phyloP scores from a whole-genome alignment of 495 filamentous ascomycete genomes.

The Aspergillus hancockii region DNA sequence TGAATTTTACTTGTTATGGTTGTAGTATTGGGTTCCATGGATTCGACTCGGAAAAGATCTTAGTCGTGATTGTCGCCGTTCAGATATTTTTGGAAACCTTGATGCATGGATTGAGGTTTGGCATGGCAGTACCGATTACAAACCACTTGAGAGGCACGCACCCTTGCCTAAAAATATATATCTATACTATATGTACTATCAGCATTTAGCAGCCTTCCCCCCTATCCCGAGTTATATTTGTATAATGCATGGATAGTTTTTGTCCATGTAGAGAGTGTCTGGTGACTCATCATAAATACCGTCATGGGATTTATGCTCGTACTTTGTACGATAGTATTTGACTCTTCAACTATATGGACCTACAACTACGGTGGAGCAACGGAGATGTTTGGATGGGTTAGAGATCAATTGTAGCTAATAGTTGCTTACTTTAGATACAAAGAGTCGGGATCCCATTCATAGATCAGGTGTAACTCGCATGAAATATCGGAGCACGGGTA shows the following conservation, averaged over 20 bases:
- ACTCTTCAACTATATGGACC: not conserved
- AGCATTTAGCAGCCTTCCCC: too few species aligned
- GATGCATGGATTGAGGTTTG: not conserved
- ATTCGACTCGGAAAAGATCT: not conserved
- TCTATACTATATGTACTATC: too few species aligned
- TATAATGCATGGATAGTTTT: not conserved
- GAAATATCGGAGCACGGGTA: not conserved
- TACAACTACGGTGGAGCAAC: not conserved
- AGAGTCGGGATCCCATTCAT: not conserved
- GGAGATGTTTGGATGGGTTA: not conserved
- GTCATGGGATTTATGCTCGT: not conserved
- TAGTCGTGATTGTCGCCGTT: not conserved
- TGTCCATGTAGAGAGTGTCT: not conserved
- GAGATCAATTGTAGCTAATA: not conserved
- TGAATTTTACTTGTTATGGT: not conserved
- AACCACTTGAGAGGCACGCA: too few species aligned
- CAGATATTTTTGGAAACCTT: not conserved
- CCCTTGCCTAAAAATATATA: too few species aligned
- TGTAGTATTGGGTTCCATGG: not conserved
- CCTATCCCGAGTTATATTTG: not conserved
- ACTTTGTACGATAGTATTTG: not conserved
- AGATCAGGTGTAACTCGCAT: not conserved
- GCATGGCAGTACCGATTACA: not conserved
- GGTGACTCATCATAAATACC: constrained; percentile 1
- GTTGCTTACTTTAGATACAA: not conserved